Evolutionary conservation across 352 stramenopile genomes (phyloP).

Genomic region (Phytopythium chamaehyphon): DNA sequence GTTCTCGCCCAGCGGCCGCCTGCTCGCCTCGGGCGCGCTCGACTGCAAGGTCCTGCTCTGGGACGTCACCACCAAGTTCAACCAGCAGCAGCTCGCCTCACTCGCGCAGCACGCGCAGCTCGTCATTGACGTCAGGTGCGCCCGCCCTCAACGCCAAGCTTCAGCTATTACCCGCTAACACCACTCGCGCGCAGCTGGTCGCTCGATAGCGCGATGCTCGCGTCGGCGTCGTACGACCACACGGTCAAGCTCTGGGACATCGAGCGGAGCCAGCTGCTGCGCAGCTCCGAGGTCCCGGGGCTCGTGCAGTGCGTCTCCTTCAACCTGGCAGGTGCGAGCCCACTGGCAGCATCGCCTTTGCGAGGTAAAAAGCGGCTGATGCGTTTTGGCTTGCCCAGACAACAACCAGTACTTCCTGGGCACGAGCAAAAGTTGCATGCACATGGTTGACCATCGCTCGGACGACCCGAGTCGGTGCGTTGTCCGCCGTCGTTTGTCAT

Average conservation of each 20-base stretch:
- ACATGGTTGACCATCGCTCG: slow-evolving; percentile 67
- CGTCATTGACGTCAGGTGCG: slow-evolving; percentile 74
- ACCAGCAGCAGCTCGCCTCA: slow-evolving; percentile 78
- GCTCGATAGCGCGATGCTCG: slow-evolving; percentile 64
- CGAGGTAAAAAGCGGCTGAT: not conserved
- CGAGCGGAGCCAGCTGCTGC: slow-evolving; percentile 61
- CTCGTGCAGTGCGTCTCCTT: slow-evolving; percentile 85
- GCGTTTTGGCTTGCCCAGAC: slow-evolving; percentile 26
- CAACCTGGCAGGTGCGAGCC: slow-evolving; percentile 53
- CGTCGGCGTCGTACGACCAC: slow-evolving; percentile 85
- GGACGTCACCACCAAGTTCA: slow-evolving; percentile 88
- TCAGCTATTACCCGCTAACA: not conserved
- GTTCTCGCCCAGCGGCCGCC: slow-evolving; percentile 77
- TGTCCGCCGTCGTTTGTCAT: not conserved
- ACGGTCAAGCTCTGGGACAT: slow-evolving; percentile 88
- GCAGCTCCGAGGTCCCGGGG: slow-evolving; percentile 65
- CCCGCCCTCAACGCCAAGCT: not conserved
- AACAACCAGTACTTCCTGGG: slow-evolving; percentile 81
- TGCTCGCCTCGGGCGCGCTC: slow-evolving; percentile 75
- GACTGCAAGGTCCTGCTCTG: slow-evolving; percentile 82
- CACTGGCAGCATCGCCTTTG: not conserved
- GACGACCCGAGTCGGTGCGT: slow-evolving; percentile 25
- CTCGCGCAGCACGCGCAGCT: slow-evolving; percentile 75
- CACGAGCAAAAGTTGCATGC: slow-evolving; percentile 75
- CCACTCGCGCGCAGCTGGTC: slow-evolving; percentile 36